Percentiles rank a stretch among this genome's conserved stretches.
Conservation (phyloP, 2,329 filamentous ascomycete genomes). For the Xylaria digitata region DNA sequence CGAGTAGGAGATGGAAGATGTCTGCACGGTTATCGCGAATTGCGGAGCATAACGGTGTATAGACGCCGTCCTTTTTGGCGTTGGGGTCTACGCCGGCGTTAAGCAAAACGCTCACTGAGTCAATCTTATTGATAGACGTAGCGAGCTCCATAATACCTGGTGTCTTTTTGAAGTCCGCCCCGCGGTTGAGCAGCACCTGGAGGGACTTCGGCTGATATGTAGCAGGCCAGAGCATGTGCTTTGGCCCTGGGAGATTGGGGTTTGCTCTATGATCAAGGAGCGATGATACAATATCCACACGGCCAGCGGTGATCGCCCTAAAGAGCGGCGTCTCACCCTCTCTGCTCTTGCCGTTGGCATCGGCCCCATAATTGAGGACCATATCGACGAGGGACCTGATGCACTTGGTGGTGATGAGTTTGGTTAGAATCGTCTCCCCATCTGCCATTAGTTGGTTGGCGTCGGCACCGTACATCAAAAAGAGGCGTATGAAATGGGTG, state of each 20-base stretch:
- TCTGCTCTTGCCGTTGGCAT: conserved; percentile 68
- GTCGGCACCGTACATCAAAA: conserved; percentile 71
- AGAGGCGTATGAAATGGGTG: conserved; percentile 67
- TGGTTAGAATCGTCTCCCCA: conserved; percentile 71
- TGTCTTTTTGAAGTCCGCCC: conserved; percentile 70
- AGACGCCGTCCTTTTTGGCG: conserved; percentile 72
- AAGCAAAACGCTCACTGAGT: conserved; percentile 68
- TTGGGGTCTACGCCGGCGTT: conserved; percentile 70
- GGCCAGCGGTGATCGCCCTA: conserved; percentile 66
- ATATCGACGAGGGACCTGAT: conserved; percentile 67
- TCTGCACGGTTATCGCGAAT: conserved; percentile 74
- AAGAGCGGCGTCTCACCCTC: conserved; percentile 73
- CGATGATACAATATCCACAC: conserved; percentile 65
- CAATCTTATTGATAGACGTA: conserved; percentile 71
- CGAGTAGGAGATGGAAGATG: conserved; percentile 69
- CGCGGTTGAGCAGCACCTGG: conserved; percentile 65
- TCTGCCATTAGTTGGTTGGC: conserved; percentile 63
- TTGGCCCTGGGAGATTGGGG: conserved; percentile 75
- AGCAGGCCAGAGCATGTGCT: conserved; percentile 75
- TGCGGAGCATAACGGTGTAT: conserved; percentile 74
- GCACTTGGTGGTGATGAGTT: conserved; percentile 68
- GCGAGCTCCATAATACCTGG: conserved; percentile 75
- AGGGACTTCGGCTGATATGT: conserved; percentile 69
- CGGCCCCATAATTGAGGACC: conserved; percentile 68
- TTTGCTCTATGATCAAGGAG: conserved; percentile 70